Percentiles rank a stretch among this genome's conserved stretches.
Evolutionary conservation across 768 basidiomycete genomes (phyloP).

Genomic region (Lactarius pseudohatsudake): DNA sequence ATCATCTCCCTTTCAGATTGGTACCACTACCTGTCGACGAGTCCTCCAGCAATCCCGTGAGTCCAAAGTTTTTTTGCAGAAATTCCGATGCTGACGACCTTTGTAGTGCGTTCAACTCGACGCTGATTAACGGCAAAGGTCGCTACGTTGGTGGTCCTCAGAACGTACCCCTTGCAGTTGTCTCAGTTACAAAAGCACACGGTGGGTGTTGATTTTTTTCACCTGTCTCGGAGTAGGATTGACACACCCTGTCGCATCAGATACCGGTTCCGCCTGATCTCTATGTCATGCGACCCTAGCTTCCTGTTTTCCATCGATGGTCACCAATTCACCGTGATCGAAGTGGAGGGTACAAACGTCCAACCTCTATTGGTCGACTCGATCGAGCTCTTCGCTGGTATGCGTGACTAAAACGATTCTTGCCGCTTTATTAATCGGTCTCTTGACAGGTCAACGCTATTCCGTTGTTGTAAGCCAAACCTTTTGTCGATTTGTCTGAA

Average conservation of each 20-base stretch:
- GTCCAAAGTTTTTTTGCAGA: not conserved
- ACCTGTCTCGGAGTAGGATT: not conserved
- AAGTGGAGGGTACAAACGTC: slow-evolving; percentile 40
- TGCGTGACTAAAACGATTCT: slow-evolving; percentile 15
- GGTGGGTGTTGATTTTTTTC: slow-evolving; percentile 12
- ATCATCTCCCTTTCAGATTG: slow-evolving; percentile 51
- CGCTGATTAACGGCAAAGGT: slow-evolving; percentile 52
- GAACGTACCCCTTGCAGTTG: slow-evolving; percentile 19
- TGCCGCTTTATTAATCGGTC: not conserved
- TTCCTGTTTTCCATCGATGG: slow-evolving; percentile 43
- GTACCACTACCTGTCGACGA: slow-evolving; percentile 28
- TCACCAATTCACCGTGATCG: slow-evolving; percentile 45
- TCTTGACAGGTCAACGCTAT: slow-evolving; percentile 31
- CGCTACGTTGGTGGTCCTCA: slow-evolving; percentile 36
- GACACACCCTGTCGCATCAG: slow-evolving; percentile 10
- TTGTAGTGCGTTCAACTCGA: slow-evolving; percentile 35
- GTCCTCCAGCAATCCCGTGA: slow-evolving; percentile 1
- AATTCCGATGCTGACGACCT: not conserved
- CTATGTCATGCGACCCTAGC: slow-evolving; percentile 35
- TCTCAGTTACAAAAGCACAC: slow-evolving; percentile 23
- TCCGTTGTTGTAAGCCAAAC: slow-evolving; percentile 32
- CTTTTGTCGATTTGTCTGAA: not conserved
- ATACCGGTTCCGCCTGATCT: slow-evolving; percentile 30
- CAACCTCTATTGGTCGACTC: slow-evolving; percentile 40
- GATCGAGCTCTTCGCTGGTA: slow-evolving; percentile 45